Base-by-base conservation (phyloP, 2,329 filamentous ascomycete genomes). In the Alternaria burnsii region DNA sequence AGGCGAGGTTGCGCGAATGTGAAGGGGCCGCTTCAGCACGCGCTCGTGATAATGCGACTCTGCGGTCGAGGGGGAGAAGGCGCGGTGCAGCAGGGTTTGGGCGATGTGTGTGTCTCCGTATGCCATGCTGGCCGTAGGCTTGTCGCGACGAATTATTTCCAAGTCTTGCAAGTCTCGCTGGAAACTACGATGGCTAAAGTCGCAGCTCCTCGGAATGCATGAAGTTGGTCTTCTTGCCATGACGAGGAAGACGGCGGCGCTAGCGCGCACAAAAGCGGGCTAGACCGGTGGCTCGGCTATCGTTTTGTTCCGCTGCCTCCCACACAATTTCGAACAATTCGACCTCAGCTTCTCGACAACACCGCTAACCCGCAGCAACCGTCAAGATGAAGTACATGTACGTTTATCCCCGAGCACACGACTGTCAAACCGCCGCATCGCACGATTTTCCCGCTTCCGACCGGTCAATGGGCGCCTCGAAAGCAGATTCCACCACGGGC, bases 331-430 rank as follows among this genome's bases (percentile, higher is more conserved):
- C 52, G 44, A 52, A 52, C 40, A 63, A 60, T 56, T 63, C 53
- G 52, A 63, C 51, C 50, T 57, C 57, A 62, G 52, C 59, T 61
- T 44, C 58, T 73, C 73, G 73, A 69, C 59, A 70, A 73, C 73
- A 73, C 65, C 71, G 65, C 70, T 72, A 75, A 75, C 66, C 70
- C 69, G 69, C 75, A 69, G 72, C 75, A 73, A 75, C 71, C 72
- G 70, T 71, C 91, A 97, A 92, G 86, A 98, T 98, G 95, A 96
- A 92, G 88, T 98, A 97, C 92, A 97, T 99, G 75, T 78, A 77
- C 72, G 76, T 73, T 55, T 67, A 55, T 55, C 65, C 55, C 51
- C 61, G 59, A 51, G 43, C 48, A 34, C 48, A 34, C 50, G 46
- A 55, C 57, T 28, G 38, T 47, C 59, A 58, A 62, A 52, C 60